Evolutionary conservation across 495 filamentous ascomycete species (phyloP), one percentile per base, ranked within the genome.

Genomic region (Penicillium longicatenatum): DNA sequence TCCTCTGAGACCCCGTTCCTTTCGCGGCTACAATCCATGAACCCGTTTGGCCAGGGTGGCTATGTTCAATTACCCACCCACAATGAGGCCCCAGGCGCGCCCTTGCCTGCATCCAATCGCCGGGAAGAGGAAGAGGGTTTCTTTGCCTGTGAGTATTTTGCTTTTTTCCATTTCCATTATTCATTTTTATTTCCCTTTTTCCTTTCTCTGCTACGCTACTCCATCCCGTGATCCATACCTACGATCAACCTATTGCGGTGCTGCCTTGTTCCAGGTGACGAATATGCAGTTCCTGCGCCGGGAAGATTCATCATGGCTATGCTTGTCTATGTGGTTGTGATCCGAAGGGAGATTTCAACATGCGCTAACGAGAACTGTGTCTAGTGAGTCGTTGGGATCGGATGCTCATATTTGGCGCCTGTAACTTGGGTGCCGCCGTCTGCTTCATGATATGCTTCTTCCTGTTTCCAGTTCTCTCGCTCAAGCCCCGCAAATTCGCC

Each of bases 341-440:
- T 43, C 60, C 58, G 58, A 69, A 50, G 59, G 60, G 57, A 59
- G 49, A 20, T 33, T 30, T 11, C 16, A 35, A 53, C 12, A 53
- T 11, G 58, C 44, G 54, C 66, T 70, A 69, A 71, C 62, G 29
- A 26, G 24, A 56, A 57, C 46, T 50, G 43, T 61, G 53, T 60
- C 74, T 73, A 98, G 94, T 98, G 79, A 96, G 91, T 72, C 85
- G 94, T 70, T 98, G 94, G 94, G 94, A 98, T 74, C 90, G 94
- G 49, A 74, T 98, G 69, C 79, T 98, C 65, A 84, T 97, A 54
- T 98, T 98, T 70, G 87, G 82, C 53, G 92, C 86, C 64, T 96
- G 95, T 79, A 97, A 97, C 69, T 70, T 96, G 60, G 93, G 89
- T 50, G 93, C 94, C 51, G 80, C 89, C 58, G 90, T 89, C 53